Base-by-base conservation (phyloP, 306 rosid species). In the Begonia fuchsioides region DNA sequence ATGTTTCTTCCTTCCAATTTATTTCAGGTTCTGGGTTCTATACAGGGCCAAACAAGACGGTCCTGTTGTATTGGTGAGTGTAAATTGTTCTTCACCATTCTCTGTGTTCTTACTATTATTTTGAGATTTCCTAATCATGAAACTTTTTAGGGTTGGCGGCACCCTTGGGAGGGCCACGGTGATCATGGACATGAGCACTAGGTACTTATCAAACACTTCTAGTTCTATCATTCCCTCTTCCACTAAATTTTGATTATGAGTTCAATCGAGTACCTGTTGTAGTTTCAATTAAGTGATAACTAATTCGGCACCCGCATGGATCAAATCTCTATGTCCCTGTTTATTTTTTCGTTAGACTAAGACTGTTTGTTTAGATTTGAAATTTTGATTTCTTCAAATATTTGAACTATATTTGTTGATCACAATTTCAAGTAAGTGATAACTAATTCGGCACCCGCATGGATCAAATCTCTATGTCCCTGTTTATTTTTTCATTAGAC, bases 31-130 rank as follows among this genome's bases (percentile, higher is more conserved):
- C 61, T 88, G 97, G 97, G 49, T 88, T 7, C 40, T 88, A 56
- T 88, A 88, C 71, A 81, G 97, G 57, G 97, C 97, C 60, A 88
- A 88, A 71, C 83, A 88, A 76, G 97, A 88, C 63, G 97, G 62
- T 50, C 97, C 97, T 53, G 97, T 84, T 43, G 95, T 84, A 18
- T 53, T 88, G 93, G 96, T 88, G 72, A 66, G 54, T 20, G 5
- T 55, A 7, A 17, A 14, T 48, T 47, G 32, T 12, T 47, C 50
- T 68, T 9, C n/a, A 10, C 13, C 20, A 54, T 40, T 2, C 12
- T 14, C 45, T 38, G 3, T 32, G 14, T 19, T 15, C 12, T 18
- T 35, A 52, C 61, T 54, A 14, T n/a, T 43, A 9, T 43, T 46
- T 52, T 18, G 13, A 26, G 13, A 26, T 26, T 26, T 15, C 39